phyloP scores from a whole-genome alignment of 495 filamentous ascomycete genomes.

The Podospora didyma region DNA sequence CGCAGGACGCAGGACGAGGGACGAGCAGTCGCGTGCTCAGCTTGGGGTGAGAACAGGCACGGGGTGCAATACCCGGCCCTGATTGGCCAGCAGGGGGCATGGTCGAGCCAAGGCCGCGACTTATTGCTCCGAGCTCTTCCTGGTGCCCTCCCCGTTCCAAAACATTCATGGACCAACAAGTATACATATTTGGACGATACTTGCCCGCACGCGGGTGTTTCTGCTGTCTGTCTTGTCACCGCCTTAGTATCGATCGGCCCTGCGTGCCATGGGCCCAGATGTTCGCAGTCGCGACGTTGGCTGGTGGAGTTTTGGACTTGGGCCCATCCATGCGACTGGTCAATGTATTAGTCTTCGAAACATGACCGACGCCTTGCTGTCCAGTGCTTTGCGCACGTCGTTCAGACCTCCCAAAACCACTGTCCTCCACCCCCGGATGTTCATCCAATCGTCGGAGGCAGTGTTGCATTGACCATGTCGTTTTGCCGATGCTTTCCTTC shows the following conservation, averaged over 20 bases:
- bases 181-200: background rate
- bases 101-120: background rate
- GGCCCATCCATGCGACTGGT: too few relatives aligned
- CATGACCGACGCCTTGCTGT: background rate
- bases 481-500: too few relatives aligned
- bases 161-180: background rate
- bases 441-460: background rate
- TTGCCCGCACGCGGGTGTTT: background rate
- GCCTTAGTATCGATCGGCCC: too few relatives aligned
- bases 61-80: conserved; percentile 16
- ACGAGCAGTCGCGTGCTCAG: conserved; percentile 28
- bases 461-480: too few relatives aligned
- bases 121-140: background rate
- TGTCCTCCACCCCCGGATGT: background rate
- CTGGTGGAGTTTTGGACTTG: too few relatives aligned
- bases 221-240: too few relatives aligned
- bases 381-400: conserved; percentile 14
- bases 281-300: too few relatives aligned
- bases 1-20: background rate
- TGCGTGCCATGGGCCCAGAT: too few relatives aligned
- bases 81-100: conserved; percentile 15
- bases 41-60: conserved; percentile 22
- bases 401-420: background rate
- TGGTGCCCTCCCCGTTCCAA: background rate
- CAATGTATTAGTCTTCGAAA: too few relatives aligned